Evolutionary conservation across 805 yeast species (phyloP), one percentile per base, ranked within the genome.

Genomic region (Yarrowia bubula): DNA sequence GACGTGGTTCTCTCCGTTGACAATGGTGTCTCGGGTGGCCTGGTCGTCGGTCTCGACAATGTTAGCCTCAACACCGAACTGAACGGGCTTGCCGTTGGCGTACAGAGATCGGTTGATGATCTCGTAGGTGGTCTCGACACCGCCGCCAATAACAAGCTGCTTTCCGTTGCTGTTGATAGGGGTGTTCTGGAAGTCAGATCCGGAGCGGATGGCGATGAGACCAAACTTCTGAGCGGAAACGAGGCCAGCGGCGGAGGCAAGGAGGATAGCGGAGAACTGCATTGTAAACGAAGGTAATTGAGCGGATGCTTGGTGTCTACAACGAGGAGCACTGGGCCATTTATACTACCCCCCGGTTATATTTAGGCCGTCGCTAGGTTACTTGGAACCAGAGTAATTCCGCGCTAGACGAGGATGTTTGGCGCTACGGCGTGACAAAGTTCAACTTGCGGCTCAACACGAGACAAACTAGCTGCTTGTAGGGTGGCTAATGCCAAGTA

Each of bases 1-100:
- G 32, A 35, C 41, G 41, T 35, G 31, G 41, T 48, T 41, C 55
- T 48, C 15, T 4, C 55, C 41, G 41, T 48, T 48, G 41, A 48
- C 53, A 35, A 48, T 48, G 41, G 35, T 48, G 31, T 48, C 53
- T 48, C 53, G 53, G 15, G 53, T 17, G 39, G 53, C 53, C 39
- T 48, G 10, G 28, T 33, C 53, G 39, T 48, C 53, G 1, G 28
- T 9, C 53, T 48, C 53, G 39, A 33, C 8, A 13, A 48, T 15
- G 55, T 17, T n/a, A 9, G 32, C 41, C 17, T 33, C 32, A 15
- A 15, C n/a, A 18, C 55, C 41, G 17, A 48, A 48, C 41, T 48
- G 31, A 18, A 48, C 32, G 8, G 55, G 41, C 55, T 48, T 35
- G 15, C 41, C 55, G 55, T 48, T 35, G 41, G 55, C 55, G 41